Evolutionary conservation across 768 basidiomycete genomes (phyloP), one percentile per base, ranked within the genome.

Genomic region (Royoungia palumana): DNA sequence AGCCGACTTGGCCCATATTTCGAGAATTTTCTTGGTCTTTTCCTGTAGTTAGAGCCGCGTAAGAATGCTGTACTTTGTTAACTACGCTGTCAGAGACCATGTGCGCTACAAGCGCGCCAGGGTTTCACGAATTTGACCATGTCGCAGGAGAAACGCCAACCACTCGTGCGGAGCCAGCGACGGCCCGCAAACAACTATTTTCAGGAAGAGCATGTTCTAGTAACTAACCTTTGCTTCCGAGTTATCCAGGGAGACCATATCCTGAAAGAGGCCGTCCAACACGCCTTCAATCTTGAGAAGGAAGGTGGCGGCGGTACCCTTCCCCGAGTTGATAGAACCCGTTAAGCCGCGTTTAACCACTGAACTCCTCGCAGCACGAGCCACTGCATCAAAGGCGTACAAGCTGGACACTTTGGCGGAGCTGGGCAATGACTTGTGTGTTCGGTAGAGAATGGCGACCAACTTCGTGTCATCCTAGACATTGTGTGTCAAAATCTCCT

Each of bases 11-110:
- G 78, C 79, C 95, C 95, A 99, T 62, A 99, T 97, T 72, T 97
- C 96, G 70, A 95, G 82, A 63, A 99, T 84, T 71, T 98, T 98
- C 77, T 87, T 87, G 39, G 89, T 80, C 74, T 99, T 99, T 76
- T 96, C 95, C 94, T 97, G 76, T 70, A 65, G 50, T 64, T 53
- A 55, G 53, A 70, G 59, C 62, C 62, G 61, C 56, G 63, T 68
- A 66, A 69, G 59, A 64, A 64, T 47, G 47, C 54, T 54, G 57
- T 58, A 55, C 54, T 49, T 58, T 54, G 75, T 81, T 70, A 51
- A 80, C 75, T 71, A 69, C 62, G 64, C 62, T 65, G 35, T 52
- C 46, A 37, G 41, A 39, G 57, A 51, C 61, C 64, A 64, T 65
- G 62, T 68, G 65, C 60, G 54, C 50, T 54, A 57, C 53, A 43